Evolutionary conservation across 805 yeast genomes (phyloP).

Genomic region (Kluyveromyces nonfermentans): DNA sequence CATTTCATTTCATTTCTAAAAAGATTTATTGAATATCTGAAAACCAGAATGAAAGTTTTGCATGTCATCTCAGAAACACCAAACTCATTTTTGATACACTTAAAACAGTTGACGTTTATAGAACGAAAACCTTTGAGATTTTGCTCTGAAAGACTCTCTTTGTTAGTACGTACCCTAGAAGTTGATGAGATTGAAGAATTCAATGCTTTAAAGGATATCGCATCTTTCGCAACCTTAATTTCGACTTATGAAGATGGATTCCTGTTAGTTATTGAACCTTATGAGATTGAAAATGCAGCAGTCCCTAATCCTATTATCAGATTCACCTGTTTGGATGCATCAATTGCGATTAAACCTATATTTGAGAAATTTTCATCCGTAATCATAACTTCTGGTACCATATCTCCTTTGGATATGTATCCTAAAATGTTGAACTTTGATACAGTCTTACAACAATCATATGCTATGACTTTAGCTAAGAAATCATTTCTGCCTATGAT

Average conservation of each 20-base stretch:
- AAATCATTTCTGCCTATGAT: conserved; percentile 91
- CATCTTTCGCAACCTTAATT: conserved; percentile 91
- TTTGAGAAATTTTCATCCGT: conserved; percentile 89
- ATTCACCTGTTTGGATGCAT: conserved; percentile 93
- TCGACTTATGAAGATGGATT: conserved; percentile 94
- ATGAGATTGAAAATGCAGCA: conserved; percentile 87
- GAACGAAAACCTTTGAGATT: conserved; percentile 86
- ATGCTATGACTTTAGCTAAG: conserved; percentile 90
- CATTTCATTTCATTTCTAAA: conserved; percentile 91
- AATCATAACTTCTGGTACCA: conserved; percentile 94
- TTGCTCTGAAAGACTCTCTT: conserved; percentile 83
- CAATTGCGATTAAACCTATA: conserved; percentile 94
- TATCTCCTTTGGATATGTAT: conserved; percentile 97
- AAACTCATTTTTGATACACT: conserved; percentile 79
- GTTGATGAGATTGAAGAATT: conserved; percentile 84
- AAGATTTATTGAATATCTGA: conserved; percentile 86
- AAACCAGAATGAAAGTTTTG: conserved; percentile 93
- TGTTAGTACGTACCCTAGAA: conserved; percentile 83
- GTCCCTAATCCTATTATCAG: conserved; percentile 95
- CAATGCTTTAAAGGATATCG: conserved; percentile 87
- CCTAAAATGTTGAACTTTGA: conserved; percentile 93
- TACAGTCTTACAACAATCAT: conserved; percentile 88
- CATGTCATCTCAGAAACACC: conserved; percentile 99
- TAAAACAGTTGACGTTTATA: conserved; percentile 86
- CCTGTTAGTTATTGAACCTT: conserved; percentile 86